Conservation (phyloP, 768 basidiomycete species). For the Lactifluus subvellereus region DNA sequence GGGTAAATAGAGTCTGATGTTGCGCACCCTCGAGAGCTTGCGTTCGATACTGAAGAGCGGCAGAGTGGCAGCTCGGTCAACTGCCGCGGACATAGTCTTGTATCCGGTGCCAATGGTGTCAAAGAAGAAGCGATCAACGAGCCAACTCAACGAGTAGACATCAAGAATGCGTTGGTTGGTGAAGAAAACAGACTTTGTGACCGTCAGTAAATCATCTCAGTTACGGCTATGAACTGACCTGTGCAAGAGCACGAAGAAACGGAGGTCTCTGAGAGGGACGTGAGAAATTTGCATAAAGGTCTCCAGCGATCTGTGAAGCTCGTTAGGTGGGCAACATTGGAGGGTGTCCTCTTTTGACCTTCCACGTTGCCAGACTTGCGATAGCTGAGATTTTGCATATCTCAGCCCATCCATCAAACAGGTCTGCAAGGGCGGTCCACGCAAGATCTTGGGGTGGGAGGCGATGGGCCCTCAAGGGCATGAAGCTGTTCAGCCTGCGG, state of each 20-base stretch:
- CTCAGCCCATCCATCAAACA: slow-evolving; percentile 56
- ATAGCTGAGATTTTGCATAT: slow-evolving; percentile 41
- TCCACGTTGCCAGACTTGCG: slow-evolving; percentile 51
- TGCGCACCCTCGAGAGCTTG: slow-evolving; percentile 34
- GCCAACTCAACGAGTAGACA: slow-evolving; percentile 54
- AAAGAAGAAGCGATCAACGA: slow-evolving; percentile 47
- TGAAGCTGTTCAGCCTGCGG: slow-evolving; percentile 58
- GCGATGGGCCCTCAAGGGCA: slow-evolving; percentile 59
- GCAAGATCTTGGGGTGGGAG: slow-evolving; percentile 44
- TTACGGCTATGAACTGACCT: slow-evolving; percentile 39
- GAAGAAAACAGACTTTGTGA: slow-evolving; percentile 11
- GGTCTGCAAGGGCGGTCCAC: slow-evolving; percentile 44
- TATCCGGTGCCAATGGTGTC: slow-evolving; percentile 50
- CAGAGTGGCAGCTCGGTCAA: slow-evolving; percentile 33
- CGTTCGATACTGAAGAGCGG: slow-evolving; percentile 41
- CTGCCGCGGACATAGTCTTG: slow-evolving; percentile 37
- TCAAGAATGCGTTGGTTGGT: slow-evolving; percentile 7
- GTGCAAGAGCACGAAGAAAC: slow-evolving; percentile 58
- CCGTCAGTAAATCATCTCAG: slow-evolving; percentile 5
- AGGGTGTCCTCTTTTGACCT: slow-evolving; percentile 37
- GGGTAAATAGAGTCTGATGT: background rate
- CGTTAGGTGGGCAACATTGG: background rate
- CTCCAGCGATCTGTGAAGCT: slow-evolving; percentile 41
- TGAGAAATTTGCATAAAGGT: slow-evolving; percentile 44
- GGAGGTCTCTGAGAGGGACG: slow-evolving; percentile 40